These are phyloP conservation scores for Cercospora brassicicola DNA, from an alignment of 2,329 filamentous ascomycete species.

Conservation along the genomic window DNA sequence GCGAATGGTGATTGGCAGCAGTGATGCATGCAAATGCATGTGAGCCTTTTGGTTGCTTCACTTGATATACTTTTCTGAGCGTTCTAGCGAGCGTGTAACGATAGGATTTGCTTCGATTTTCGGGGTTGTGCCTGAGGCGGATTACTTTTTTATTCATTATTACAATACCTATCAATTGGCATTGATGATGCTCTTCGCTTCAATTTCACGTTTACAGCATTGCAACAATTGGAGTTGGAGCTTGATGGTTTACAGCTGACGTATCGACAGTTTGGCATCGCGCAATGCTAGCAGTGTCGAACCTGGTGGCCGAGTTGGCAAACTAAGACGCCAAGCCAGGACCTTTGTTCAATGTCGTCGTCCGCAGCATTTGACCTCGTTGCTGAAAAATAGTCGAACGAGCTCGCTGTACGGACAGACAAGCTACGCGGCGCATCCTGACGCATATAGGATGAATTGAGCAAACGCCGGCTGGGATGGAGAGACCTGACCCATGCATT, in stretches of 20 bases:
- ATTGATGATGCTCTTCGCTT: not conserved
- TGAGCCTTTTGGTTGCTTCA: not conserved
- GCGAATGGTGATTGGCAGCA: conserved; percentile 18
- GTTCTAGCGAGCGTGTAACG: not conserved
- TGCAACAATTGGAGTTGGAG: not conserved
- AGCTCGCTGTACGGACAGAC: no score
- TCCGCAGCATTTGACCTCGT: no score
- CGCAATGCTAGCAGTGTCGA: no score
- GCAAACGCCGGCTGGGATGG: no score
- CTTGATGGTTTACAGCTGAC: not conserved
- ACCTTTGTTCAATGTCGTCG: no score
- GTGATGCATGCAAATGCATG: not conserved
- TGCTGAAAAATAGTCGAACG: no score
- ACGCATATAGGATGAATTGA: no score
- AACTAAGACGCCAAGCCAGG: no score
- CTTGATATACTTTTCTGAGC: not conserved
- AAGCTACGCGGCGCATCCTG: no score
- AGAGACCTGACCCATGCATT: no score
- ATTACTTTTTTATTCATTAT: not conserved
- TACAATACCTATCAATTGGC: not conserved
- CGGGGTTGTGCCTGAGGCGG: not conserved
- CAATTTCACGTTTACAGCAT: not conserved
- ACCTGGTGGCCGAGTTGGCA: no score
- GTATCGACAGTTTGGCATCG: not conserved
- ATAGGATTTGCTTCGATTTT: not conserved